Percentiles rank a stretch among this genome's conserved stretches.
phyloP scores from a whole-genome alignment of 1,139 yeast species.

The Debaryomyces robertsiae region DNA sequence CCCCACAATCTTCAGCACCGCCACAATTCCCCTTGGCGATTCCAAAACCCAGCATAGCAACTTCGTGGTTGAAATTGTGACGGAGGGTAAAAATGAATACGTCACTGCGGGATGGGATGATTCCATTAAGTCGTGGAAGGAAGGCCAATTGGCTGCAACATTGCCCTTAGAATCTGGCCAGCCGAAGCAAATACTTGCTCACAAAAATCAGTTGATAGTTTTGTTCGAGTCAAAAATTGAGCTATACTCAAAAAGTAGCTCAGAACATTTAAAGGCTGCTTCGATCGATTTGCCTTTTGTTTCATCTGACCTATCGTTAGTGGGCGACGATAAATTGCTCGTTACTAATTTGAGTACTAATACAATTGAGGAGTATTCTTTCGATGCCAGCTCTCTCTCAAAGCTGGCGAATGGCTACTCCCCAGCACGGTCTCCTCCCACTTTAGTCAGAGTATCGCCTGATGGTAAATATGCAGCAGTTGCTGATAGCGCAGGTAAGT shows the following conservation, averaged over 20 bases:
- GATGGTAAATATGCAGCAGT: constrained; percentile 71
- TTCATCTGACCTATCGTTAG: constrained; percentile 37
- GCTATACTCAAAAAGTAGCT: constrained; percentile 25
- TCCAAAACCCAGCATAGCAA: constrained; percentile 54
- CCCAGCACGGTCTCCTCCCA: constrained; percentile 62
- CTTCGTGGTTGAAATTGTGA: constrained; percentile 52
- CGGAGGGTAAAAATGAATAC: constrained; percentile 24
- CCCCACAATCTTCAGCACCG: constrained; percentile 27
- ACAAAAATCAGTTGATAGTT: constrained; percentile 32
- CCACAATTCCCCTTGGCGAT: constrained; percentile 26
- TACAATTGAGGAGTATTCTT: constrained; percentile 31
- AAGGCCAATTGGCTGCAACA: constrained; percentile 27
- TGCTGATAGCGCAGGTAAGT: constrained; percentile 87
- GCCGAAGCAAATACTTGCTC: constrained; percentile 55
- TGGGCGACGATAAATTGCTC: constrained; percentile 42
- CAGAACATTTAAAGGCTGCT: constrained; percentile 25
- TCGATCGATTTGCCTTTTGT: constrained; percentile 33
- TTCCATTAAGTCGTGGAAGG: constrained; percentile 53
- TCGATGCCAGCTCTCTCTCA: constrained; percentile 20
- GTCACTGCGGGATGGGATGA: constrained; percentile 89
- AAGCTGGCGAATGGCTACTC: constrained; percentile 31
- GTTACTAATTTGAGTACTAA: constrained; percentile 52
- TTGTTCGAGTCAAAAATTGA: constrained; percentile 51
- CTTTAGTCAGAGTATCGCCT: constrained; percentile 70
- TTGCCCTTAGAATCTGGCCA: constrained; percentile 51